phyloP scores from a whole-genome alignment of 2,329 filamentous ascomycete genomes.

The Lizonia empirigonia region DNA sequence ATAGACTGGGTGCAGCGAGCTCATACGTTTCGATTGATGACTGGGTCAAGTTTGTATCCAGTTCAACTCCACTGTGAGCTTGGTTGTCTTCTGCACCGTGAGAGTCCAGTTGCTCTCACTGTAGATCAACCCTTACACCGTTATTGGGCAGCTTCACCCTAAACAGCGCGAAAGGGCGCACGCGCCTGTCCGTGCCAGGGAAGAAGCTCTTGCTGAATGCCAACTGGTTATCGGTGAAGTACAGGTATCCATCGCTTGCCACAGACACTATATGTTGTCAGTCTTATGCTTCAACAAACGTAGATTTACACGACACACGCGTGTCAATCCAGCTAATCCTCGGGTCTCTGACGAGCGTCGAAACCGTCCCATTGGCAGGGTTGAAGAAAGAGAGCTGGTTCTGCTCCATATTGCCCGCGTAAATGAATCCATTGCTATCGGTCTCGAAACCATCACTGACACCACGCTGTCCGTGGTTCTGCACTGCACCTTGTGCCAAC shows the following conservation, averaged over 20 bases:
- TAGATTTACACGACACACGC: constrained; percentile 24
- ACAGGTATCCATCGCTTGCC: constrained; percentile 56
- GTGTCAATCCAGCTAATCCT: constrained; percentile 60
- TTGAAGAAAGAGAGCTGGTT: constrained; percentile 51
- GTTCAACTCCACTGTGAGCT: too few relatives aligned
- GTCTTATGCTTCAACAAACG: neutral
- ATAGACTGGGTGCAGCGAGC: too few relatives aligned
- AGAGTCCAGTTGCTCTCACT: too few relatives aligned
- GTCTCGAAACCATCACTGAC: constrained; percentile 60
- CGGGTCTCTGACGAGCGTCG: constrained; percentile 54
- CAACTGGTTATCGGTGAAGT: constrained; percentile 61
- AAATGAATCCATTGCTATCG: constrained; percentile 57
- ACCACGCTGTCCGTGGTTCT: constrained; percentile 55
- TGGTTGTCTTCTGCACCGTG: too few relatives aligned
- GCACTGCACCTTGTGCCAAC: constrained; percentile 51
- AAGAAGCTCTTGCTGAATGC: constrained; percentile 45
- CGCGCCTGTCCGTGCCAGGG: constrained; percentile 51
- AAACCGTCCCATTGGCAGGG: constrained; percentile 52
- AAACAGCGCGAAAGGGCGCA: constrained; percentile 53
- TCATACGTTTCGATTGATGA: too few relatives aligned
- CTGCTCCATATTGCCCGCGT: constrained; percentile 58
- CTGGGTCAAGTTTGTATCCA: too few relatives aligned
- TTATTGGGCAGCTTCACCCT: constrained; percentile 50
- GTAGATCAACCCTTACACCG: constrained; percentile 48
- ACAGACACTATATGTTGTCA: constrained; percentile 38